These are phyloP conservation scores for Sophora flavescens DNA, from an alignment of 306 rosid genomes.

Conservation along the genomic window DNA sequence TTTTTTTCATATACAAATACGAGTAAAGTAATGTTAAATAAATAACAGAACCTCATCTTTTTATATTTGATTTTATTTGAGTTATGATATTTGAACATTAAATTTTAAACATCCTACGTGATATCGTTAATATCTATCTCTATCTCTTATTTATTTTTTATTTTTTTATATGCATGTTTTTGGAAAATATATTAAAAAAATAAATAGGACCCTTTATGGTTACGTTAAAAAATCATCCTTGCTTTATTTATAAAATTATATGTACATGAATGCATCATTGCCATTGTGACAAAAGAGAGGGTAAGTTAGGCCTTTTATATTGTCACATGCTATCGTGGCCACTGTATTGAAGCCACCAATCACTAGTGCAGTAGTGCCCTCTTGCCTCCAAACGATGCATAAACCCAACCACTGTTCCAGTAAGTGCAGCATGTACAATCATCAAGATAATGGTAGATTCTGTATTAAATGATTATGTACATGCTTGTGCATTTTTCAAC, in stretches of 20 bases:
- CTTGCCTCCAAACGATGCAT: conserved; percentile 23
- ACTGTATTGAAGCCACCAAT: conserved; percentile 1
- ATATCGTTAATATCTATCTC: no score
- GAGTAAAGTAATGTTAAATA: no score
- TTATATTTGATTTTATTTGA: background rate
- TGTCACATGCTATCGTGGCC: conserved; percentile 48
- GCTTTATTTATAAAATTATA: no score
- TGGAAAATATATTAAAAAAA: no score
- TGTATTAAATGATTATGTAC: background rate
- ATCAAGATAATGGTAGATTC: conserved; percentile 9
- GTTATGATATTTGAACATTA: no score
- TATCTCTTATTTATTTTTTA: no score
- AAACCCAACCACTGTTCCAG: conserved; percentile 23
- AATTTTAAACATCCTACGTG: no score
- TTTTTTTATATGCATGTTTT: no score
- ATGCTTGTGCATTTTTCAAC: conserved; percentile 15
- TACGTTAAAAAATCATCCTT: no score
- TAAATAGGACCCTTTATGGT: no score
- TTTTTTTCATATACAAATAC: no score
- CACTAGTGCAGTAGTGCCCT: background rate
- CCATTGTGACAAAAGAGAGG: background rate
- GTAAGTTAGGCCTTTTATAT: conserved; percentile 33
- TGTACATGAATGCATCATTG: background rate
- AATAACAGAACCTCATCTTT: no score
- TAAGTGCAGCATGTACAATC: conserved; percentile 27